Evolutionary conservation across 2,329 filamentous ascomycete genomes (phyloP), one percentile per base, ranked within the genome.

Genomic region (Arthrobotrys megalospora): DNA sequence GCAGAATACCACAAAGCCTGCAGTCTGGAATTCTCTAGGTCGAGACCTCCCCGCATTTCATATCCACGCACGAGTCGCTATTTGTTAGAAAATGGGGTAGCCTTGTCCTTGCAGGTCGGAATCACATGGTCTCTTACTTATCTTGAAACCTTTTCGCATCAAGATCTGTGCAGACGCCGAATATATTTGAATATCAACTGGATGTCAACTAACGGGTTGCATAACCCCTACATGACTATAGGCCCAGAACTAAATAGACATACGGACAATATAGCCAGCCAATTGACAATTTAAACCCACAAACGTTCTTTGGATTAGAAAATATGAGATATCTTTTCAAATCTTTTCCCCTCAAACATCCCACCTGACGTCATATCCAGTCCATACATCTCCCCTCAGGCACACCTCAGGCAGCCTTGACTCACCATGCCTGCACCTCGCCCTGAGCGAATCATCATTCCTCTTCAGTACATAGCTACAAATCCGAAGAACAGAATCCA

Each of bases 1-100:
- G 45, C 62, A 66, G 36, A 60, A 60, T 60, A 60, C 55, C 55
- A 60, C 55, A 60, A 43, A 43, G 16, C 21, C 55, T 28, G 36
- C 5, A 19, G n/a, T 43, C 16, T 16, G 36, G 55, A 60, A 60
- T 43, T 60, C 53, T n/a, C 34, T 34, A 60, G 36, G 53, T 8
- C 24, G 52, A 38, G 52, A 7, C 32, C 52, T 58, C 32, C 34
- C 55, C 55, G 55, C 34, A 60, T 60, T 43, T 34, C 6, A 21
- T 60, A 53, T 53, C 24, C 24, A 34, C 24, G 6, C 21, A 28
- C 5, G 28, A n/a, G 47, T 53, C 14, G 24, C 50, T 11, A 16
- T 53, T 28, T 16, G 21, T 3, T 43, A 60, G 5, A 10, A 43
- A 60, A 11, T 43, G 36, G 24, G 8, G 12, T 60, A 19, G 12